Evolutionary conservation across 2,329 filamentous ascomycete species (phyloP).

Genomic region (Hypoxylon sp.): DNA sequence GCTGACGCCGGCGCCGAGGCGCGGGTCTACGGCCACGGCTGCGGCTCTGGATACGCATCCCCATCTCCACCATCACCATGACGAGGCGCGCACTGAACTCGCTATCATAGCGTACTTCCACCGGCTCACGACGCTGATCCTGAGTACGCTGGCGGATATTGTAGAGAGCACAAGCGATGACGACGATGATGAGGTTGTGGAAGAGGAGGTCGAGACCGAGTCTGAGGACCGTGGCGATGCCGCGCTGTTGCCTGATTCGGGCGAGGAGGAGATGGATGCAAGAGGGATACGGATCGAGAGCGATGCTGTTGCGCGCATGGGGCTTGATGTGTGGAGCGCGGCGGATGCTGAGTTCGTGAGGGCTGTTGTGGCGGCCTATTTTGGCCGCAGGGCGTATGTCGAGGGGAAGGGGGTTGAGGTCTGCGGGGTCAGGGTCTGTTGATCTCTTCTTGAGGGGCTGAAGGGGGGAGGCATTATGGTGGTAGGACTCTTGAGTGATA

Average conservation of each 20-base stretch:
- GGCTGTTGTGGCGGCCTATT: conserved; percentile 75
- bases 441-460: conserved; percentile 32
- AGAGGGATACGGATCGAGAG: conserved; percentile 70
- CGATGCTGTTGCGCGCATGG: conserved; percentile 78
- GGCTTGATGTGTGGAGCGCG: conserved; percentile 83
- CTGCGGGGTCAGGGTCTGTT: conserved; percentile 81
- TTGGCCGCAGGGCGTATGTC: conserved; percentile 73
- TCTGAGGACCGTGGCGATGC: conserved; percentile 49
- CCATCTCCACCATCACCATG: conserved; percentile 45
- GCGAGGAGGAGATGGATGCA: conserved; percentile 56
- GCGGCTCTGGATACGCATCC: too few relatives aligned
- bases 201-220: conserved; percentile 58
- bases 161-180: conserved; percentile 61
- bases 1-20: conserved; percentile 59
- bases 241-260: conserved; percentile 43
- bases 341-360: conserved; percentile 78
- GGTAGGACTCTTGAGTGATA: neutral
- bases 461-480: neutral
- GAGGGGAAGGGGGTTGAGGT: conserved; percentile 80
- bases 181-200: conserved; percentile 61
- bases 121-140: conserved; percentile 76
- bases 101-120: conserved; percentile 87
- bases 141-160: conserved; percentile 74
- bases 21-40: conserved; percentile 34
- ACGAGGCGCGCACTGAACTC: conserved; percentile 72